Evolutionary conservation across 768 basidiomycete species (phyloP).

Genomic region (Mycena olivaceomarginata): DNA sequence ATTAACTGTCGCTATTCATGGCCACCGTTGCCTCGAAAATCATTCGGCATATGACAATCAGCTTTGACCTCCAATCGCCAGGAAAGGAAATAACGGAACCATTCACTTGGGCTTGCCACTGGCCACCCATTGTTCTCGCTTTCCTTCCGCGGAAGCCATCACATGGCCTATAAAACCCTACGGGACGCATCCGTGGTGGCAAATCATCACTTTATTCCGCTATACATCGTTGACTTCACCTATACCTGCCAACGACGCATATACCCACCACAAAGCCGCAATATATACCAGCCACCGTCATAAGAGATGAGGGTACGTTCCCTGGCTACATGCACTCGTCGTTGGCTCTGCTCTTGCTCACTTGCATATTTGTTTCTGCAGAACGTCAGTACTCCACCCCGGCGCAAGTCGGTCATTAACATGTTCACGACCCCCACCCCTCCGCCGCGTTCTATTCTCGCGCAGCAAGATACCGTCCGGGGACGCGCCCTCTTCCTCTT

Average conservation of each 20-base stretch:
- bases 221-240: not conserved
- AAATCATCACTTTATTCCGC: not conserved
- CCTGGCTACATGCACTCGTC: not conserved
- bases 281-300: not conserved
- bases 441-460: conserved; percentile 17
- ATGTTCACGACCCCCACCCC: conserved; percentile 33
- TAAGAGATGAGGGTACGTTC: conserved; percentile 33
- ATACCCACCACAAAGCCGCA: not conserved
- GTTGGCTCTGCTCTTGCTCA: not conserved
- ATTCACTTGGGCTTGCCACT: too few relatives aligned
- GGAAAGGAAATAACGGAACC: too few relatives aligned
- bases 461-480: not conserved
- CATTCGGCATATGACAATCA: too few relatives aligned
- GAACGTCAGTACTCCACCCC: conserved; percentile 36
- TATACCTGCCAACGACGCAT: not conserved
- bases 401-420: conserved; percentile 38
- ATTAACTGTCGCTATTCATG: too few relatives aligned
- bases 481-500: not conserved
- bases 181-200: not conserved
- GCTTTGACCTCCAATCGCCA: too few relatives aligned
- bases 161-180: too few relatives aligned
- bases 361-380: not conserved
- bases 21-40: too few relatives aligned
- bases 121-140: too few relatives aligned
- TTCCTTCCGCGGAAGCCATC: too few relatives aligned